phyloP scores from a whole-genome alignment of 192 early-diverging fungal genomes.

The Umbelopsis isabellina region DNA sequence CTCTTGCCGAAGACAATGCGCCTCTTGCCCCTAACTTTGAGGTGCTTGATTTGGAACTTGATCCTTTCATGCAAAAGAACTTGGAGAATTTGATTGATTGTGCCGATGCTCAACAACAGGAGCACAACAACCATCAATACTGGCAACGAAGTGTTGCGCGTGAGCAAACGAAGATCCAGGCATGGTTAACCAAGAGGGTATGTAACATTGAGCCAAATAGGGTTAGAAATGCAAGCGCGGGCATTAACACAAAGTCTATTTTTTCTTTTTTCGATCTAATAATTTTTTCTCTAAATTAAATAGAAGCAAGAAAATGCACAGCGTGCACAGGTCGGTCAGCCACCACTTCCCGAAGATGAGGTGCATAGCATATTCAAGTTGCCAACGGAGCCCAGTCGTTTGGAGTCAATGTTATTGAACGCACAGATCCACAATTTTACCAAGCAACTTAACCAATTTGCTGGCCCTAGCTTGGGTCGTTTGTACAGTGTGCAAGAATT shows the following conservation, averaged over 20 bases:
- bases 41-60: conserved; percentile 80
- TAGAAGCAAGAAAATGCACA: conserved; percentile 77
- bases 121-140: conserved; percentile 90
- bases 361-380: conserved; percentile 68
- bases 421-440: conserved; percentile 92
- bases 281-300: conserved; percentile 23
- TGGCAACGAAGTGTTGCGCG: conserved; percentile 92
- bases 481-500: conserved; percentile 83
- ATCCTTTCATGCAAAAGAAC: conserved; percentile 87
- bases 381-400: conserved; percentile 85
- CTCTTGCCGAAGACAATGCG: conserved; percentile 40
- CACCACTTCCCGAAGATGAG: conserved; percentile 80
- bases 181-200: conserved; percentile 62
- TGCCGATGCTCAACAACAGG: conserved; percentile 89
- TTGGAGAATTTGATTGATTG: conserved; percentile 79
- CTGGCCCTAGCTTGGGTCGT: conserved; percentile 93
- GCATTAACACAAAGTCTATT: background rate
- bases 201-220: conserved; percentile 22
- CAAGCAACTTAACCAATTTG: conserved; percentile 91
- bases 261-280: background rate
- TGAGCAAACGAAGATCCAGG: conserved; percentile 79
- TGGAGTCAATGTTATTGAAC: conserved; percentile 87
- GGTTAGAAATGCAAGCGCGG: background rate
- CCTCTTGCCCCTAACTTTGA: conserved; percentile 65
- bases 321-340: conserved; percentile 66